Base-by-base conservation (phyloP, 345 rosid species). In the Psidium friedrichsthalianum region DNA sequence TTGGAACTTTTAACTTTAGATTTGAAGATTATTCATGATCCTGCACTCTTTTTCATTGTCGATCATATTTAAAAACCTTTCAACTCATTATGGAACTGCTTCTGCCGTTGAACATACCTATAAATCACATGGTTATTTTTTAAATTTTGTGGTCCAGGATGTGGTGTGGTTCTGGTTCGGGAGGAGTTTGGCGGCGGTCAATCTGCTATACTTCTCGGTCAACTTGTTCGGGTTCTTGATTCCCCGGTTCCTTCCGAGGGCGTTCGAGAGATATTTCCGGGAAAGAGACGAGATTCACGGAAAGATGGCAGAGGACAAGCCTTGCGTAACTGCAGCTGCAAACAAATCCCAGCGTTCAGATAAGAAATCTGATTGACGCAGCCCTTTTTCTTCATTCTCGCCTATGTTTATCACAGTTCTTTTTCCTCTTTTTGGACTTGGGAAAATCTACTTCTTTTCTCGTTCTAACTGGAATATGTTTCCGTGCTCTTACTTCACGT, bases 141-240 rank as follows among this genome's bases (percentile, higher is more conserved):
- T 49, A 11, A 64, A 84, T 44, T 69, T 69, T 69, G 58, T 85
- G 56, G 57, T 84, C 86, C 86, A 94, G 98, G 96, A 85, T 14
- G 40, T 85, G 36, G 91, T 88, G 0, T 95, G 98, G 99, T 91
- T 82, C 88, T 95, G 98, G 99, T 96, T 95, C 74, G 98, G 99
- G 85, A 93, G 95, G 86, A 84, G 87, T 42, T 86, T 96, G 27
- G 90, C 98, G 0, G 86, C 86, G n/a, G 92, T 93, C 1, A 97
- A 97, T 64, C 84, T 94, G 6, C 47, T 44, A 6, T 97, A 97
- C 85, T 96, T 93, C 86, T 94, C 98, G 1, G 88, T 88, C 83
- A 96, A 96, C 86, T 90, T 96, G n/a, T 90, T 96, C 13, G 88
- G 91, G 80, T 94, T 97, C 90, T 88, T 96, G 92, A 93, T 97